phyloP scores from a whole-genome alignment of 768 basidiomycete genomes.

The Hypholoma fasciculare region DNA sequence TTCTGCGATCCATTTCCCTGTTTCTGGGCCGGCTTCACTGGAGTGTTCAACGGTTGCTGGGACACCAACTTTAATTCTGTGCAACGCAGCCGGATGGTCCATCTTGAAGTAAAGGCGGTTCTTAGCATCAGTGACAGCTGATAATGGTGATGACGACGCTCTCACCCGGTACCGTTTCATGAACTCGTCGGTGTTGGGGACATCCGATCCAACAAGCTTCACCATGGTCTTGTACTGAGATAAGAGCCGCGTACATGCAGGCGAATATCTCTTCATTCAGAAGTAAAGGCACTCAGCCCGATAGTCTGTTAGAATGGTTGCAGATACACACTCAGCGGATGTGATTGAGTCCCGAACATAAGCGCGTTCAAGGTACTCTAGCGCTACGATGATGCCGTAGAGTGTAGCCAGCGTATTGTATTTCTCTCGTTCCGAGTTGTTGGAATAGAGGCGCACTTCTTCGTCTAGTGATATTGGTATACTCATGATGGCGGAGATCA shows the following conservation, averaged over 20 bases:
- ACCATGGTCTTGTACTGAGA: slow-evolving; percentile 98
- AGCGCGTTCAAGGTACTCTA: slow-evolving; percentile 94
- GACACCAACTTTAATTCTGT: slow-evolving; percentile 88
- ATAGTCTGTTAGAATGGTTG: neutral
- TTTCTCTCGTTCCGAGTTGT: slow-evolving; percentile 87
- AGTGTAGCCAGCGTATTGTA: slow-evolving; percentile 87
- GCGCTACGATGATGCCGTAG: slow-evolving; percentile 86
- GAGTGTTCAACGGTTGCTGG: slow-evolving; percentile 97
- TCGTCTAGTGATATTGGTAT: slow-evolving; percentile 62
- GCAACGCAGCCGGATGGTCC: slow-evolving; percentile 82
- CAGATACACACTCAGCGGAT: slow-evolving; percentile 76
- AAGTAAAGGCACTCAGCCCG: slow-evolving; percentile 29
- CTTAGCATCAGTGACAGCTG: neutral
- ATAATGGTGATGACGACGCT: slow-evolving; percentile 21
- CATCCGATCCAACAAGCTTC: slow-evolving; percentile 90
- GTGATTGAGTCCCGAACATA: slow-evolving; percentile 93
- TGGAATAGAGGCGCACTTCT: slow-evolving; percentile 86
- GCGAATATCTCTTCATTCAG: slow-evolving; percentile 80
- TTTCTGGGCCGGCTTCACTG: slow-evolving; percentile 88
- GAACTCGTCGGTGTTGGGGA: slow-evolving; percentile 84
- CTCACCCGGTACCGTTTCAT: slow-evolving; percentile 82
- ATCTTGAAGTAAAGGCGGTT: slow-evolving; percentile 16
- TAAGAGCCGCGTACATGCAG: slow-evolving; percentile 90
- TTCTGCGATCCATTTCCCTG: slow-evolving; percentile 96
- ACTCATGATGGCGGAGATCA: slow-evolving; percentile 11